A percentile compares a stretch with the other conserved stretches of the same genome.
Evolutionary conservation across 2,329 filamentous ascomycete species (phyloP).

Genomic region (Coniochaeta sp.): DNA sequence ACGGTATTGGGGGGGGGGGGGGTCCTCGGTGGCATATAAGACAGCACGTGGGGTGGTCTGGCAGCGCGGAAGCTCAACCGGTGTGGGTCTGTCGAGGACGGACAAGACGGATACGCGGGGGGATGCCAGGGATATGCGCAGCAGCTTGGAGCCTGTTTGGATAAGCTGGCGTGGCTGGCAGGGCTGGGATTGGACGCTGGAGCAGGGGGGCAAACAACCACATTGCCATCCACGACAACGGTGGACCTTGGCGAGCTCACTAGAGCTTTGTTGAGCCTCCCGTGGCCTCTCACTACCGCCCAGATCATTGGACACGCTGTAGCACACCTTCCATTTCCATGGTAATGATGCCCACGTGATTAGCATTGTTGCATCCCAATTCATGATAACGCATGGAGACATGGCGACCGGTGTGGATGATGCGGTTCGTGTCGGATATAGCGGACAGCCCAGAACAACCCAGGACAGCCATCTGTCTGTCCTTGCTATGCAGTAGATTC

Average conservation of each 20-base stretch:
- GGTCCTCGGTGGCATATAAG: background rate
- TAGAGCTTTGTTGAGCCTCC: constrained; percentile 1
- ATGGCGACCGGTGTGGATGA: background rate
- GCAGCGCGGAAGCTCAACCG: background rate
- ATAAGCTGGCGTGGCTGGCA: background rate
- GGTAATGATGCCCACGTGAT: background rate
- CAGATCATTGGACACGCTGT: background rate
- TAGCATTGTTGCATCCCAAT: background rate
- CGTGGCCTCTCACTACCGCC: background rate
- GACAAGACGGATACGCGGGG: background rate
- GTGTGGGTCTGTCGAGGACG: background rate
- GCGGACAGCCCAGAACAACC: background rate
- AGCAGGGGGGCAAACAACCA: background rate
- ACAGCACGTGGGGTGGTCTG: background rate
- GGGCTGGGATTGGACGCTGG: background rate
- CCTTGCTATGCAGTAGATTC: too few relatives aligned
- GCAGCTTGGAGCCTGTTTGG: background rate
- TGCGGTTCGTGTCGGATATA: background rate
- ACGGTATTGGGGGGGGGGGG: background rate
- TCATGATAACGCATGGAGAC: background rate
- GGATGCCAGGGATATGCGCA: background rate
- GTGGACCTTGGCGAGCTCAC: background rate
- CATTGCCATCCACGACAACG: background rate
- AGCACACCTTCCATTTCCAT: background rate
- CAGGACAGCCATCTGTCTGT: background rate